Evolutionary conservation across 2,329 filamentous ascomycete species (phyloP).

Genomic region (Chrysoporthe puriensis): DNA sequence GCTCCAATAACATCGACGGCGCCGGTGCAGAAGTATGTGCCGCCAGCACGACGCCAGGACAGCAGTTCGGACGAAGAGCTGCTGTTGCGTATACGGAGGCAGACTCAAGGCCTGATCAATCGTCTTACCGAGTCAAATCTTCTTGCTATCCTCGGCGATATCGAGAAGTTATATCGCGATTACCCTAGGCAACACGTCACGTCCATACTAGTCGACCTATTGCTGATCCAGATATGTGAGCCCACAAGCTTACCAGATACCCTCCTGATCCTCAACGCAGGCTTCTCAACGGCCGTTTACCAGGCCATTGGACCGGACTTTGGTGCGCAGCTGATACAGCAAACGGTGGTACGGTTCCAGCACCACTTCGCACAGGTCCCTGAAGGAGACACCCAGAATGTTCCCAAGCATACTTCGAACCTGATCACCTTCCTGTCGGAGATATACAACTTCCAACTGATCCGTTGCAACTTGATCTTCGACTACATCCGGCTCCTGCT

Average conservation of each 20-base stretch:
- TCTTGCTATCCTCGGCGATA: conserved; percentile 77
- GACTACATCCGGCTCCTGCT: conserved; percentile 86
- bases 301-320: conserved; percentile 87
- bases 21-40: conserved; percentile 75
- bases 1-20: conserved; percentile 62
- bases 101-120: conserved; percentile 88
- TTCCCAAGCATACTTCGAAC: conserved; percentile 70
- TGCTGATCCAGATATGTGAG: conserved; percentile 80
- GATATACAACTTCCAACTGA: conserved; percentile 89
- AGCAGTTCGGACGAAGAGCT: conserved; percentile 68
- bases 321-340: conserved; percentile 82
- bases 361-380: conserved; percentile 57
- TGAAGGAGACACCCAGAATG: conserved; percentile 36
- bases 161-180: conserved; percentile 81
- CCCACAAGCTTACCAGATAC: conserved; percentile 80
- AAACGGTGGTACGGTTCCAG: conserved; percentile 75
- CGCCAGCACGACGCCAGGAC: conserved; percentile 76
- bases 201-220: conserved; percentile 73
- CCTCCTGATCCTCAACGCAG: conserved; percentile 87
- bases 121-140: conserved; percentile 91
- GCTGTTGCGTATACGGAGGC: conserved; percentile 71
- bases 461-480: conserved; percentile 82
- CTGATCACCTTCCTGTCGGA: conserved; percentile 81
- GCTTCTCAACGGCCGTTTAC: conserved; percentile 86
- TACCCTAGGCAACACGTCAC: conserved; percentile 90